A percentile compares a stretch with the other conserved stretches of the same genome.
These are phyloP conservation scores for Calocybe cyanea DNA, from an alignment of 768 basidiomycete genomes.

Conservation along the genomic window DNA sequence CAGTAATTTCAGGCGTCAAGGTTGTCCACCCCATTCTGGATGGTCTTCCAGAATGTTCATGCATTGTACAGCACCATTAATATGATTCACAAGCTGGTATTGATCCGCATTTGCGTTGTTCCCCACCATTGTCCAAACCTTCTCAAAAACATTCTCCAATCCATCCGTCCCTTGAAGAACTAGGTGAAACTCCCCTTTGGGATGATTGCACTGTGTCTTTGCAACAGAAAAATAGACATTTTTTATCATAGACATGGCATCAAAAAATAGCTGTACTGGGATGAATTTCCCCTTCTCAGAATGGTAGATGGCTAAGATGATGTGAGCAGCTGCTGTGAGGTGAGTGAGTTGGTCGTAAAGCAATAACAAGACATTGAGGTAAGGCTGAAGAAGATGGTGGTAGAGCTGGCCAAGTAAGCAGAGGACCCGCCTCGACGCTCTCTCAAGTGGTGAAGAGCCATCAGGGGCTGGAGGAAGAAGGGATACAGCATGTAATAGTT, in stretches of 20 bases:
- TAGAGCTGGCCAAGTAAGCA: not conserved
- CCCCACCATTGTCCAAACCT: slow-evolving; percentile 33
- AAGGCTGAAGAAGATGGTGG: slow-evolving; percentile 16
- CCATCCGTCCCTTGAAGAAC: slow-evolving; percentile 35
- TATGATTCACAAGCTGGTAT: slow-evolving; percentile 21
- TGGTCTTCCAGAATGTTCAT: not conserved
- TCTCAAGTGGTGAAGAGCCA: no score
- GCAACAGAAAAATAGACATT: slow-evolving; percentile 35
- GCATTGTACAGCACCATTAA: slow-evolving; percentile 5
- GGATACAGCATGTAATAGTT: no score
- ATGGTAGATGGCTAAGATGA: slow-evolving; percentile 1
- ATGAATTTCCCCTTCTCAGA: not conserved
- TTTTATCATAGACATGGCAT: slow-evolving; percentile 35
- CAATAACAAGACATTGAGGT: slow-evolving; percentile 22
- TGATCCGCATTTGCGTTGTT: slow-evolving; percentile 25
- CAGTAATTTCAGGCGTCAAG: not conserved
- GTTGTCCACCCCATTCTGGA: not conserved
- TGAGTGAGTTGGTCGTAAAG: slow-evolving; percentile 29
- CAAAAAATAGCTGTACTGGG: slow-evolving; percentile 21
- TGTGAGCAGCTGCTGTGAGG: slow-evolving; percentile 15
- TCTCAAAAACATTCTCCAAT: slow-evolving; percentile 30
- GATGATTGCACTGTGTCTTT: slow-evolving; percentile 30
- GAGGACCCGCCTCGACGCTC: not conserved
- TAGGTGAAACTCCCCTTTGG: slow-evolving; percentile 27
- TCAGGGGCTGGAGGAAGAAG: no score